Percentiles rank a stretch among this genome's conserved stretches.
These are phyloP conservation scores for Cyclostephanos tholiformis DNA, from an alignment of 108 stramenopile genomes.

Conservation along the genomic window DNA sequence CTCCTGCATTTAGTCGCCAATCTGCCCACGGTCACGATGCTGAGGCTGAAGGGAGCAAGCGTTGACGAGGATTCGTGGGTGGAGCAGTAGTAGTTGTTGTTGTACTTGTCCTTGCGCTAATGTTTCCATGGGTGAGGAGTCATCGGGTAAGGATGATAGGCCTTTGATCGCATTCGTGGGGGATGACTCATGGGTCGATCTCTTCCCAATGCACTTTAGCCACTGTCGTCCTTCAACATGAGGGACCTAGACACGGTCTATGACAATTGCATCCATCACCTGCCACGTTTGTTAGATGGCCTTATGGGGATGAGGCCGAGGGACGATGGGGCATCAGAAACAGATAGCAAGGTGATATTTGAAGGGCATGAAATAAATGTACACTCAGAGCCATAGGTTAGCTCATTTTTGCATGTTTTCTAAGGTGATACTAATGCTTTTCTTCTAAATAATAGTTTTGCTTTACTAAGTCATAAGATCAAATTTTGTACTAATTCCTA, in stretches of 20 bases:
- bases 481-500: too few species aligned
- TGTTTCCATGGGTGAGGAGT: neutral
- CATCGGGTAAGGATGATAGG: constrained; percentile 4
- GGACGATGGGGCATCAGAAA: neutral
- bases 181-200: constrained; percentile 96
- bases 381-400: too few species aligned
- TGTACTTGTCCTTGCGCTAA: constrained; percentile 9
- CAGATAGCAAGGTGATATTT: too few species aligned
- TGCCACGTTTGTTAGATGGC: constrained; percentile 58
- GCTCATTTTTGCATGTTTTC: too few species aligned
- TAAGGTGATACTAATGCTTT: too few species aligned
- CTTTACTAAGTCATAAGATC: too few species aligned
- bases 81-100: constrained; percentile 33
- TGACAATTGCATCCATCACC: constrained; percentile 81
- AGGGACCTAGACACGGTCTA: constrained; percentile 97
- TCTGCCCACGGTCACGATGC: constrained; percentile 99
- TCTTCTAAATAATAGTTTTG: too few species aligned
- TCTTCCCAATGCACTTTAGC: constrained; percentile 91
- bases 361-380: too few species aligned
- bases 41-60: constrained; percentile 90
- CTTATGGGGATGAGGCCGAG: constrained; percentile 32
- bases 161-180: constrained; percentile 87
- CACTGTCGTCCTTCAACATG: constrained; percentile 94
- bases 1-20: constrained; percentile 93
- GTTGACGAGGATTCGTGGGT: constrained; percentile 90